These are phyloP conservation scores for Leccinum variicolor DNA, from an alignment of 768 basidiomycete species.

Conservation along the genomic window DNA sequence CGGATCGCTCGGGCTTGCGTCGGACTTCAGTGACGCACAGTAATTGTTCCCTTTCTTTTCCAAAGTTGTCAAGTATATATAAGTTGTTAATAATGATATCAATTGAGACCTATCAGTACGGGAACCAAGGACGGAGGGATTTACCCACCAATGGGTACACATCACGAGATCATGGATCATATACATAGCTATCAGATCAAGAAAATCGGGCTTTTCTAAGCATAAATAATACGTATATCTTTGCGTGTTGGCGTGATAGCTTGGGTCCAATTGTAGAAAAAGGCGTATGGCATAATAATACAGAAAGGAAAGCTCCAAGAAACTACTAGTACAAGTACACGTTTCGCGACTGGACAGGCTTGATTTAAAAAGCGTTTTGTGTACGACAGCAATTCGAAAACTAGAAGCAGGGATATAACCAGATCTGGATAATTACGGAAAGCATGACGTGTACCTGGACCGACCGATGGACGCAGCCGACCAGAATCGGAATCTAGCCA, in stretches of 20 bases:
- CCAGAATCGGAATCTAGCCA: slow-evolving; percentile 18
- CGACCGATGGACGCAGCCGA: slow-evolving; percentile 5
- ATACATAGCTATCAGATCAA: slow-evolving; percentile 18
- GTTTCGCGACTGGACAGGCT: slow-evolving; percentile 5
- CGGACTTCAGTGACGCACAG: neutral
- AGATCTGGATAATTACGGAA: slow-evolving; percentile 18
- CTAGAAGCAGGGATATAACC: slow-evolving; percentile 13
- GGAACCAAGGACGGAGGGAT: slow-evolving; percentile 6
- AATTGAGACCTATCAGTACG: slow-evolving; percentile 4
- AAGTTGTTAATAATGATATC: neutral
- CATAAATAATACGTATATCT: slow-evolving; percentile 20
- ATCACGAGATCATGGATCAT: slow-evolving; percentile 23
- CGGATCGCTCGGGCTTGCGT: slow-evolving; percentile 10
- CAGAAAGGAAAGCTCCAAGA: slow-evolving; percentile 28
- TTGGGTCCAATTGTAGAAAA: slow-evolving; percentile 6
- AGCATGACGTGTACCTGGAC: slow-evolving; percentile 4
- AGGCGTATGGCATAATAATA: slow-evolving; percentile 25
- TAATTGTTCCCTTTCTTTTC: neutral
- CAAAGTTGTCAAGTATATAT: neutral
- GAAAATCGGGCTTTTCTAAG: slow-evolving; percentile 15
- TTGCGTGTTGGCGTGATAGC: slow-evolving; percentile 1
- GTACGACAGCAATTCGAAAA: slow-evolving; percentile 24
- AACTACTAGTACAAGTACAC: slow-evolving; percentile 25
- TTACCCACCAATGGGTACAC: slow-evolving; percentile 11
- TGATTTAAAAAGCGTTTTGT: slow-evolving; percentile 13